Conservation (phyloP, 495 filamentous ascomycete genomes). For the Lasiosphaeris hirsuta region DNA sequence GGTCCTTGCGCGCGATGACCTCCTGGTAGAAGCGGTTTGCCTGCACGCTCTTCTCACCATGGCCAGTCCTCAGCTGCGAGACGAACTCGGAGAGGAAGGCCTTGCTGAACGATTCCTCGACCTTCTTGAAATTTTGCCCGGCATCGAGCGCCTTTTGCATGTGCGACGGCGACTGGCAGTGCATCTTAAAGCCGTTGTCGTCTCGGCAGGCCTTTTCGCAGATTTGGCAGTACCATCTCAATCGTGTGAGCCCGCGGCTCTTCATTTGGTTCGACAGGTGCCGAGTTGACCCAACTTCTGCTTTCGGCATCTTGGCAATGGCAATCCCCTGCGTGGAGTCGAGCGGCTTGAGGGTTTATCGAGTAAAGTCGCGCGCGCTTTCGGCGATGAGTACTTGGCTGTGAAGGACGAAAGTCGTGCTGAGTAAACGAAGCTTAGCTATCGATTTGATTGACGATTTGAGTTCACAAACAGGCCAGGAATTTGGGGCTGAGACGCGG, state of each 20-base stretch:
- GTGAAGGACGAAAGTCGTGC: neutral
- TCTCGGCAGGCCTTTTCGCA: slow-evolving; percentile 62
- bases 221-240: slow-evolving; percentile 78
- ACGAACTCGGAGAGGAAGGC: slow-evolving; percentile 83
- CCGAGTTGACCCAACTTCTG: slow-evolving; percentile 85
- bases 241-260: slow-evolving; percentile 76
- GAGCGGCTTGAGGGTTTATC: slow-evolving; percentile 12
- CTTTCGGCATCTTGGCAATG: slow-evolving; percentile 73
- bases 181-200: slow-evolving; percentile 76
- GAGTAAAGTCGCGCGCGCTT: neutral
- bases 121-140: slow-evolving; percentile 77
- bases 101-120: slow-evolving; percentile 64
- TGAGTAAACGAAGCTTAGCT: too few relatives aligned
- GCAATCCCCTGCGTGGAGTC: slow-evolving; percentile 26
- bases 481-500: too few relatives aligned
- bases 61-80: slow-evolving; percentile 66
- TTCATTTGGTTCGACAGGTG: slow-evolving; percentile 87
- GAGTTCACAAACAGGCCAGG: too few relatives aligned
- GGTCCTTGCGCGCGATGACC: slow-evolving; percentile 74
- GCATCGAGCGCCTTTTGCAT: slow-evolving; percentile 82
- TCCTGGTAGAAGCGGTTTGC: slow-evolving; percentile 93
- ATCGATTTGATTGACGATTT: too few relatives aligned
- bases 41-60: slow-evolving; percentile 81
- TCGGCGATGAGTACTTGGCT: neutral
- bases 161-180: slow-evolving; percentile 77